These are phyloP conservation scores for Nasturtium officinale DNA, from an alignment of 345 rosid genomes.

Conservation along the genomic window DNA sequence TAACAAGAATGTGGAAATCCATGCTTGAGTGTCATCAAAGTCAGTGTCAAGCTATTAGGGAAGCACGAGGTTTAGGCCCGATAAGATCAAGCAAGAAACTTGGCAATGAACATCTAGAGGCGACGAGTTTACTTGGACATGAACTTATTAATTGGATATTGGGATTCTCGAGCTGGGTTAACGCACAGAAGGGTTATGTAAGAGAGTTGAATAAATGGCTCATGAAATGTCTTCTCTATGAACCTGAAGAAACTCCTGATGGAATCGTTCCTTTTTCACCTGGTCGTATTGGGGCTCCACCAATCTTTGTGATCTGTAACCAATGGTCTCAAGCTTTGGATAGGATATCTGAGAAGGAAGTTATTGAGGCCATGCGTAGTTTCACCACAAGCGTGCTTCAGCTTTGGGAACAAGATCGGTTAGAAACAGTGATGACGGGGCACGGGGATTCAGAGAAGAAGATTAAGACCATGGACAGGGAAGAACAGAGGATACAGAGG, in stretches of 20 bases:
- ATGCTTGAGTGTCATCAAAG: conserved; percentile 88
- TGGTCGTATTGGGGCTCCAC: conserved; percentile 92
- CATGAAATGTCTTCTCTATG: conserved; percentile 73
- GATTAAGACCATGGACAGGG: conserved; percentile 65
- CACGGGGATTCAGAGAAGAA: conserved; percentile 68
- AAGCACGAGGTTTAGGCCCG: conserved; percentile 65
- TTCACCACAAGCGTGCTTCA: conserved; percentile 69
- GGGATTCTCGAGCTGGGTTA: conserved; percentile 77
- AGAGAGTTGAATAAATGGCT: conserved; percentile 87
- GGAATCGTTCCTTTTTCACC: conserved; percentile 92
- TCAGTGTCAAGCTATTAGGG: conserved; percentile 76
- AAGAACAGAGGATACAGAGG: conserved; percentile 85
- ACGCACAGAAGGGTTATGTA: conserved; percentile 75
- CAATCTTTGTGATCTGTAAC: conserved; percentile 87
- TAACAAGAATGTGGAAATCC: conserved; percentile 88
- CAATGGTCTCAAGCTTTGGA: conserved; percentile 92
- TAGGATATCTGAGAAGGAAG: conserved; percentile 85
- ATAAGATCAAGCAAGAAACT: conserved; percentile 63
- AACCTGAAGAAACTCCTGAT: conserved; percentile 90
- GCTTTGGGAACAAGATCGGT: conserved; percentile 80
- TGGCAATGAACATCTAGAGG: conserved; percentile 67
- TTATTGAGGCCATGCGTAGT: conserved; percentile 65
- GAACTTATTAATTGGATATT: conserved; percentile 78
- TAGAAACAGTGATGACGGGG: conserved; percentile 54
- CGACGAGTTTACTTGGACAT: conserved; percentile 68